These are phyloP conservation scores for Plenodomus biglobosus DNA, from an alignment of 2,329 filamentous ascomycete species.

Conservation along the genomic window DNA sequence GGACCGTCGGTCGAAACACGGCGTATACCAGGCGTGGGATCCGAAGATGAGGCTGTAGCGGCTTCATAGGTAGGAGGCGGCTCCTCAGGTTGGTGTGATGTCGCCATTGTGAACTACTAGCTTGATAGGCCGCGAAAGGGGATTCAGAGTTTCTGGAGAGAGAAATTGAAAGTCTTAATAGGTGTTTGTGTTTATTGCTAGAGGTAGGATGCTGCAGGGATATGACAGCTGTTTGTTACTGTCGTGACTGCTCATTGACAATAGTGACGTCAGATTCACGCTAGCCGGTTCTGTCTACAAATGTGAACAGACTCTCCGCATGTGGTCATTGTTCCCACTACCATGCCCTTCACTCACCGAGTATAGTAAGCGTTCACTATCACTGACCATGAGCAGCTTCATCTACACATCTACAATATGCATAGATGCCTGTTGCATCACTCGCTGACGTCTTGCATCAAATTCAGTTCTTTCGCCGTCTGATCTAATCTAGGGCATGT, in stretches of 20 bases:
- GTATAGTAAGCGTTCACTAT: too few relatives aligned
- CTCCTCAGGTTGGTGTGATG: constrained; percentile 26
- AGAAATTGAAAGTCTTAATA: too few relatives aligned
- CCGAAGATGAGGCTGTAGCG: constrained; percentile 27
- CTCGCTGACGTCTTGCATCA: background rate
- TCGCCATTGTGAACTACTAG: constrained; percentile 16
- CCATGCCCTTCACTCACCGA: too few relatives aligned
- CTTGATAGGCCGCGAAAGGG: too few relatives aligned
- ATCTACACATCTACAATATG: background rate
- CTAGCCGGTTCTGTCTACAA: background rate
- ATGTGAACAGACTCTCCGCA: background rate
- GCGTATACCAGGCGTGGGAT: constrained; percentile 23
- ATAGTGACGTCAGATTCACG: background rate
- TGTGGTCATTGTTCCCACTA: background rate
- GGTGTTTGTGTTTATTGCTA: background rate
- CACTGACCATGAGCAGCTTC: too few relatives aligned
- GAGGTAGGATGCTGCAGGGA: background rate
- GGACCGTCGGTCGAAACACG: constrained; percentile 39
- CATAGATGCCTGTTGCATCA: background rate
- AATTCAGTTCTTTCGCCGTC: background rate
- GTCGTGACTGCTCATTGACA: background rate
- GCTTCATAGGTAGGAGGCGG: constrained; percentile 40
- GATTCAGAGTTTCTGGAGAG: too few relatives aligned
- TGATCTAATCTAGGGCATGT: constrained; percentile 6
- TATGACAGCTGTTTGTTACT: background rate